These are phyloP conservation scores for Backusella macrospora DNA, from an alignment of 192 early-diverging fungal genomes.

Conservation along the genomic window DNA sequence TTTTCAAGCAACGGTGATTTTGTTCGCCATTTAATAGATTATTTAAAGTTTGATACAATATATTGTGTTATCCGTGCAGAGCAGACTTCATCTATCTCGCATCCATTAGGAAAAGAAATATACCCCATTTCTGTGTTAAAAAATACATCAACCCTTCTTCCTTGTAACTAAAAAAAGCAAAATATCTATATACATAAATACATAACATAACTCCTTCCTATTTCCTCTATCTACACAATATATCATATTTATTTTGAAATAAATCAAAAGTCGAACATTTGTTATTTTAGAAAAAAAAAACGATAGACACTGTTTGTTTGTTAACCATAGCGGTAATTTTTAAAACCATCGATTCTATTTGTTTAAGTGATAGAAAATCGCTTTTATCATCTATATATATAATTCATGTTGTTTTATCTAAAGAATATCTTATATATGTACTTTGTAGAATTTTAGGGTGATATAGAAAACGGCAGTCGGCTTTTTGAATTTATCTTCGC, in stretches of 20 bases:
- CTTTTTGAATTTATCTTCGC: too few species aligned
- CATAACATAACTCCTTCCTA: not conserved
- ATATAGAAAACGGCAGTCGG: too few species aligned
- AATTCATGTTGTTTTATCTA: too few species aligned
- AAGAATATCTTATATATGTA: too few species aligned
- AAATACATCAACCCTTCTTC: slow-evolving; percentile 5
- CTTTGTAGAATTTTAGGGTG: too few species aligned
- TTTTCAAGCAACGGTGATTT: not conserved
- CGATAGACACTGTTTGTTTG: not conserved
- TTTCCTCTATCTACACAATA: not conserved
- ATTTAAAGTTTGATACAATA: not conserved
- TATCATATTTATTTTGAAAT: not conserved
- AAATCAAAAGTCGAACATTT: not conserved
- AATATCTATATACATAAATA: too few species aligned
- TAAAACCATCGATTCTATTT: not conserved
- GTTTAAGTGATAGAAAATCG: too few species aligned
- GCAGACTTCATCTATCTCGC: not conserved
- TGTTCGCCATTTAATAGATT: not conserved
- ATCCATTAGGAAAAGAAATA: not conserved
- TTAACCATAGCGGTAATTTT: not conserved
- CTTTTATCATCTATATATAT: too few species aligned
- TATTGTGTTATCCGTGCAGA: not conserved
- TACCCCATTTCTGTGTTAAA: not conserved
- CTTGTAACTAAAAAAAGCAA: not conserved
- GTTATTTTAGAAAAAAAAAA: not conserved